Evolutionary conservation across 192 early-diverging fungal genomes (phyloP).

Genomic region (Podila verticillata): DNA sequence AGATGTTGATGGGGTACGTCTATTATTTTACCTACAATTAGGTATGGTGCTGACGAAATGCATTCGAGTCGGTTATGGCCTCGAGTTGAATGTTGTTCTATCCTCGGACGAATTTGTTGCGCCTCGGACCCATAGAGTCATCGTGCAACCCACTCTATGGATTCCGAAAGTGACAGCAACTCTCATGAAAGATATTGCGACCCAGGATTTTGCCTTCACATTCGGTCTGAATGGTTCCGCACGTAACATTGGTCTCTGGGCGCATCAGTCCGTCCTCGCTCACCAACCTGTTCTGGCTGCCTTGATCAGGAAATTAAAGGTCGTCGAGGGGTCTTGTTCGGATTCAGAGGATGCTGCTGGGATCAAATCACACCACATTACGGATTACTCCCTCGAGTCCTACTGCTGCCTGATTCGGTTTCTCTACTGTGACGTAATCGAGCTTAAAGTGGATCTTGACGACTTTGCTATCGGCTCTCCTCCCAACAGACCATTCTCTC

Average conservation of each 20-base stretch:
- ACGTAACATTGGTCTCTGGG: background rate
- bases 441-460: background rate
- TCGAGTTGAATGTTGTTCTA: no score
- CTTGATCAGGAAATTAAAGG: background rate
- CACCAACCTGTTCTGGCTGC: background rate
- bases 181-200: background rate
- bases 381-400: background rate
- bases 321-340: background rate
- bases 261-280: background rate
- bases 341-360: background rate
- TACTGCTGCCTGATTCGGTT: background rate
- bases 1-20: no score
- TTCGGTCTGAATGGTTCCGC: background rate
- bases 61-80: no score
- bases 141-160: no score
- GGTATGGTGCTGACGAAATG: no score
- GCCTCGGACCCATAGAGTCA: no score
- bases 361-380: background rate
- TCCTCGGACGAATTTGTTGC: no score
- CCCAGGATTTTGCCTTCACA: background rate
- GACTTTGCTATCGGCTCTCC: background rate
- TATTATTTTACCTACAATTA: no score
- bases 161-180: background rate
- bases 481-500: background rate
- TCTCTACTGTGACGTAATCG: background rate